Base-by-base conservation (phyloP, 345 rosid species). In the Salix suchowensis region DNA sequence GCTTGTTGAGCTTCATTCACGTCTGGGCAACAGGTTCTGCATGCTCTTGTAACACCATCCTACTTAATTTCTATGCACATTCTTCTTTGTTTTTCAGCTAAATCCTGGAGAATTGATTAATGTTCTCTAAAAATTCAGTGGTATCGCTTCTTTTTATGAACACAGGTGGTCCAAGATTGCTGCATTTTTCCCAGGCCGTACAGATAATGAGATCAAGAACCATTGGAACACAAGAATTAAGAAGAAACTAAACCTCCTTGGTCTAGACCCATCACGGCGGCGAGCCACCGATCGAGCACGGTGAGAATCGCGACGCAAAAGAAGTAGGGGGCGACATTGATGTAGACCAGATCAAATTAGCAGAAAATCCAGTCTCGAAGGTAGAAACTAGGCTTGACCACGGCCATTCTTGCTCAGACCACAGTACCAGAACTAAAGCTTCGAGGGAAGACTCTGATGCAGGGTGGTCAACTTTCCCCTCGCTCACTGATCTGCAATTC, bases 81-180 rank as follows among this genome's bases (percentile, higher is more conserved):
- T 15, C 1, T 13, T 46, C 18, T 46, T 46, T 46, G 52, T 4
- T 46, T 46, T 46, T 46, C 52, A 13, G 14, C 18, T 4, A 1
- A 46, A 5, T 42, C 46, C 46, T 2, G 14, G 3, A 2, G 46
- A 11, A 42, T 42, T 42, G 2, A 42, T 11, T 42, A 11, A 42
- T 42, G 14, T 11, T 11, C 14, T 42, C 46, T 42, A 10, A 42
- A 36, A 42, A 42, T 42, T 9, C 46, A 42, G 11, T 42, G 14
- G 13, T 11, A 0, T 2, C 4, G 13, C 46, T 42, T 24, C 18
- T 46, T 37, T 39, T 23, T 7, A 1, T 12, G 16, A 5, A 2
- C 60, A 32, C 46, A 79, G 81, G 77, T 79, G 81, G 81, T 79
- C 81, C 12, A 73, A 68, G 30, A 79, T 79, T 73, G 81, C 81